Conservation (phyloP, 2,329 filamentous ascomycete species). For the Catunica adiposa region DNA sequence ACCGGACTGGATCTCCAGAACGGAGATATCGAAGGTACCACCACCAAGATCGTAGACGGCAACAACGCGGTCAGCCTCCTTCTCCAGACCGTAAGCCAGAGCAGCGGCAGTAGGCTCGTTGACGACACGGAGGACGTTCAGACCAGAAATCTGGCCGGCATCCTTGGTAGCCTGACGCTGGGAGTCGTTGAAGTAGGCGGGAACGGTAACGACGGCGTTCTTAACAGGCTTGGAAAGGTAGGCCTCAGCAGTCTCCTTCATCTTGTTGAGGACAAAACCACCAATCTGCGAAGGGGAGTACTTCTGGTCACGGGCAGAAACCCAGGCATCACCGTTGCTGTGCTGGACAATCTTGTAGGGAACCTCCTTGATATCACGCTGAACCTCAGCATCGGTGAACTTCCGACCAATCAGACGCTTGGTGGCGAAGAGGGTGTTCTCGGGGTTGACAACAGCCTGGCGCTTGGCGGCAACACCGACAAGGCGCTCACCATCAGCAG, state of each 20-base stretch:
- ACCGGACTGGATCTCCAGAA: conserved; percentile 92
- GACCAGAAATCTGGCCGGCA: conserved; percentile 85
- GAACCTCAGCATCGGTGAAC: conserved; percentile 83
- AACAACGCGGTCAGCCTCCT: conserved; percentile 76
- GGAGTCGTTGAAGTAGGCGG: conserved; percentile 97
- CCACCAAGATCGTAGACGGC: conserved; percentile 96
- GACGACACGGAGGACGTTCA: conserved; percentile 93
- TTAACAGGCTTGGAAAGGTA: conserved; percentile 82
- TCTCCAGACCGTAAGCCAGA: conserved; percentile 89
- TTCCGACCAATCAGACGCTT: conserved; percentile 98
- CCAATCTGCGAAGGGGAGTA: conserved; percentile 98
- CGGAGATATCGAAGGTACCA: conserved; percentile 98
- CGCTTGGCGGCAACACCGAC: conserved; percentile 97
- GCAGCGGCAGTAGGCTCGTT: conserved; percentile 96
- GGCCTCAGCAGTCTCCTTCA: conserved; percentile 96
- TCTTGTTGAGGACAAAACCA: conserved; percentile 92
- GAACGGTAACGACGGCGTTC: conserved; percentile 93
- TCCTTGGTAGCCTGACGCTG: conserved; percentile 98
- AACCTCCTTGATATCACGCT: conserved; percentile 93
- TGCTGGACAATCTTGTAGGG: conserved; percentile 98
- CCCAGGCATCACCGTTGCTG: conserved; percentile 91
- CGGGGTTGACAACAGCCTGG: conserved; percentile 94
- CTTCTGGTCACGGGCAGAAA: conserved; percentile 80
- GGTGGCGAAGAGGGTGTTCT: conserved; percentile 95
- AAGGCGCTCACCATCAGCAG: conserved; percentile 85